A percentile compares a stretch with the other conserved stretches of the same genome.
Evolutionary conservation across 257 asterid species (phyloP).

Genomic region (Solanum bulbocastanum): DNA sequence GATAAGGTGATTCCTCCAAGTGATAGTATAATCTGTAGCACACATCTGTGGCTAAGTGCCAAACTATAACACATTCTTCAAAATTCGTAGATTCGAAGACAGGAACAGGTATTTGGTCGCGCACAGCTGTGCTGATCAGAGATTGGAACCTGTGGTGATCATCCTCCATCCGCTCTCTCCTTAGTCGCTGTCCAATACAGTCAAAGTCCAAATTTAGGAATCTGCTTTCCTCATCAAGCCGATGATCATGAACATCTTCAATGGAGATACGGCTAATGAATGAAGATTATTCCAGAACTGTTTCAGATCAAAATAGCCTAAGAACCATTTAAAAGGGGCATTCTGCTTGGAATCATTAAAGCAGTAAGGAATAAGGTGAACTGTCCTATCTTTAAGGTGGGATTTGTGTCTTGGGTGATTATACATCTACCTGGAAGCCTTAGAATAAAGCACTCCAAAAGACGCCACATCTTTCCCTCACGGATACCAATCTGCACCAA

Average conservation of each 20-base stretch:
- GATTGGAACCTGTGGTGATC: neutral
- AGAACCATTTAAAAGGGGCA: neutral
- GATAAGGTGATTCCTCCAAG: neutral
- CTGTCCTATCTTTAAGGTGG: neutral
- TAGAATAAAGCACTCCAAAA: neutral
- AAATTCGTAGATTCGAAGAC: neutral
- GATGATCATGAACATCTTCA: neutral
- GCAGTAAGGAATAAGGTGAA: neutral
- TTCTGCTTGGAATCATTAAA: neutral
- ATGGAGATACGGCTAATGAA: neutral
- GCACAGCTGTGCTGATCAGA: neutral
- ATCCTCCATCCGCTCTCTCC: neutral
- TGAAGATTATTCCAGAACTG: neutral
- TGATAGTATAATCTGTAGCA: neutral
- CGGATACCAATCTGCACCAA: neutral
- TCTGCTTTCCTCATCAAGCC: neutral
- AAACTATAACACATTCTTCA: neutral
- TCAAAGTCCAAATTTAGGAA: neutral
- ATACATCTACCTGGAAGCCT: neutral
- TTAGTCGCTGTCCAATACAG: neutral
- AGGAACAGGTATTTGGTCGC: neutral
- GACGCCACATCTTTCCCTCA: neutral
- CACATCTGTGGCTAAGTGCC: neutral
- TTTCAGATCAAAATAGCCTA: neutral
- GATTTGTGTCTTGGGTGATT: neutral